A percentile compares a stretch with the other conserved stretches of the same genome.
phyloP scores from a whole-genome alignment of 2,329 filamentous ascomycete genomes.

The Arthrobotrys iridis region DNA sequence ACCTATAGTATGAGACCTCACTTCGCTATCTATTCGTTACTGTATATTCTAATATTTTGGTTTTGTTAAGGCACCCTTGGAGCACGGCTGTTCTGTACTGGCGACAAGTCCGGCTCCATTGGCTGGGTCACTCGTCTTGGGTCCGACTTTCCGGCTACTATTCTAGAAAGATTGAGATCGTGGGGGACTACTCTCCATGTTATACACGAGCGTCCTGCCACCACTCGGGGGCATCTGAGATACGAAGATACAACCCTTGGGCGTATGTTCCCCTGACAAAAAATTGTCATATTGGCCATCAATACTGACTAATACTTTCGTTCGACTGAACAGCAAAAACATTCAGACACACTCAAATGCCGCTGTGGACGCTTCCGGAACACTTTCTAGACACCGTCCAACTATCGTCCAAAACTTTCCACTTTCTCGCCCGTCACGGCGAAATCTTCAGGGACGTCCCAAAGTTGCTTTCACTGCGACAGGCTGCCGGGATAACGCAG shows the following conservation, averaged over 20 bases:
- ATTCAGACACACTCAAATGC: constrained; percentile 27
- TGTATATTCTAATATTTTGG: not conserved
- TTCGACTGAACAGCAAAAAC: constrained; percentile 22
- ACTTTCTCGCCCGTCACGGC: constrained; percentile 57
- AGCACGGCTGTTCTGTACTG: constrained; percentile 31
- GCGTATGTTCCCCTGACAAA: constrained; percentile 23
- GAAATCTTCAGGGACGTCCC: constrained; percentile 55
- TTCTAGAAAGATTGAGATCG: constrained; percentile 25
- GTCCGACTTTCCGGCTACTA: constrained; percentile 16
- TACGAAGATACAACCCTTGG: constrained; percentile 39
- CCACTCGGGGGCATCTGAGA: constrained; percentile 22
- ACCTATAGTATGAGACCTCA: constrained; percentile 32
- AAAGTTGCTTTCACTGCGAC: constrained; percentile 52
- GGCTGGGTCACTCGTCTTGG: constrained; percentile 46
- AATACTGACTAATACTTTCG: not conserved
- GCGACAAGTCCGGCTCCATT: constrained; percentile 7
- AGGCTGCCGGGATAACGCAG: constrained; percentile 12
- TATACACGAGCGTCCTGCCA: constrained; percentile 8
- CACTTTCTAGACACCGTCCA: constrained; percentile 28
- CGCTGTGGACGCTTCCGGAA: constrained; percentile 31
- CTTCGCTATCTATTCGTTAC: not conserved
- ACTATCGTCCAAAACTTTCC: constrained; percentile 56
- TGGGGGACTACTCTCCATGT: constrained; percentile 37
- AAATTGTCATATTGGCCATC: not conserved
- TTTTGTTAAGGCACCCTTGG: constrained; percentile 25